Base-by-base conservation (phyloP, 139 green algal species). In the Volvox reticuliferus region DNA sequence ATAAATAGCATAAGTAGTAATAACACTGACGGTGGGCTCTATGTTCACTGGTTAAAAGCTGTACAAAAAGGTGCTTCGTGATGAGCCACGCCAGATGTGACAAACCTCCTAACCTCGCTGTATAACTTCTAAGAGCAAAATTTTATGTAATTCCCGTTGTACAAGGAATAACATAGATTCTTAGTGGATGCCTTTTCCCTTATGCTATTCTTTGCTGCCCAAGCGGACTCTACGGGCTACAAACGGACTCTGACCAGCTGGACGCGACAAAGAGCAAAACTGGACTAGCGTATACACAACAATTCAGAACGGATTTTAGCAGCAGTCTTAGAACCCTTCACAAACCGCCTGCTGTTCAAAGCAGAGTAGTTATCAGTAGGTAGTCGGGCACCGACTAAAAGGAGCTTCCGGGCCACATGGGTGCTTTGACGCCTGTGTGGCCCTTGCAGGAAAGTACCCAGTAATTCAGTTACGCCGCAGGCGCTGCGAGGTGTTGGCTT, bases 351-450 rank as follows among this genome's bases (percentile, higher is more conserved):
- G 71, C 71, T 35, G 12, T 55, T 55, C 44, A 55, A 55, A 55
- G 44, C 44, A 55, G 44, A 55, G 65, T 73, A 30, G 21, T 28
- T 73, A 12, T 16, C 65, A 73, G 6, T 24, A 73, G 65, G 65
- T 73, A 28, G 65, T 73, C 65, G 24, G 65, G 65, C 65, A 28
- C 75, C 30, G 75, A 24, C 75, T 17, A 55, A 81, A 81, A 55
- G 75, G 2, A 55, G 75, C 14, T 24, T 50, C 75, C 37, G 78
- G 78, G 78, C 78, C 78, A 84, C 78, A 84, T 84, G 78, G 78
- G 78, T 84, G 78, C 36, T 26, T 84, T 67, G 78, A 68, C 78
- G 78, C 78, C 78, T 84, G 78, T 84, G 78, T 84, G 78, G 78
- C 78, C 78, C 78, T 84, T 32, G 3, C 61, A 35, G 76, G 33